Evolutionary conservation across 495 filamentous ascomycete genomes (phyloP), one percentile per base, ranked within the genome.

Genomic region (Penicillium paradoxum): DNA sequence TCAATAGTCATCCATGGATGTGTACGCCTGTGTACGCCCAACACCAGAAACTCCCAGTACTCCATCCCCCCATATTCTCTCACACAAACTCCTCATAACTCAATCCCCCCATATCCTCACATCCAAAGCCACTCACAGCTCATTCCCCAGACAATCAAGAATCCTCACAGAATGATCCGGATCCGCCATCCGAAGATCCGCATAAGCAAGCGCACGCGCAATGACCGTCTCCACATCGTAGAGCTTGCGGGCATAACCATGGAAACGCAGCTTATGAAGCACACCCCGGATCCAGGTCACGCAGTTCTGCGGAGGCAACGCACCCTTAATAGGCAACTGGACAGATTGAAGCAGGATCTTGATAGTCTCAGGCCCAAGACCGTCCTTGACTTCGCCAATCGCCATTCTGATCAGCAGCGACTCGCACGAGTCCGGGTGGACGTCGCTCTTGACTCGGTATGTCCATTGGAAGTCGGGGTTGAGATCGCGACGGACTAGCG

Each of bases 401-500:
- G 15, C 29, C 17, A 45, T 45, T 10, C 50, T 5, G 15, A 45
- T 15, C 0, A 53, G 41, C 0, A 45, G 32, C 6, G 40, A 45
- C n/a, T 18, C 33, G 13, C 50, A 45, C 3, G 21, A 13, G 6
- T 18, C 41, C 22, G 42, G 50, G 11, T 29, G 25, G 10, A 53
- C 34, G 11, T 53, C 21, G 9, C 9, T 38, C 30, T 38, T 45
- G 19, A 27, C 30, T 5, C 50, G 40, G 22, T 27, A 53, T 13
- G n/a, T 18, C 50, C 50, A 53, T 13, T 53, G 10, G 33, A 19
- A 30, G 15, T 53, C 29, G 1, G 50, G 41, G 18, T 53, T 53
- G 19, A 19, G 29, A 21, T 53, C 41, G 8, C n/a, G 24, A 2
- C 29, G 30, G 4, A 14, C 1, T 0, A 50, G 1, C 0, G 14